Evolutionary conservation across 768 basidiomycete species (phyloP).

Genomic region (Hygrophorus russula): DNA sequence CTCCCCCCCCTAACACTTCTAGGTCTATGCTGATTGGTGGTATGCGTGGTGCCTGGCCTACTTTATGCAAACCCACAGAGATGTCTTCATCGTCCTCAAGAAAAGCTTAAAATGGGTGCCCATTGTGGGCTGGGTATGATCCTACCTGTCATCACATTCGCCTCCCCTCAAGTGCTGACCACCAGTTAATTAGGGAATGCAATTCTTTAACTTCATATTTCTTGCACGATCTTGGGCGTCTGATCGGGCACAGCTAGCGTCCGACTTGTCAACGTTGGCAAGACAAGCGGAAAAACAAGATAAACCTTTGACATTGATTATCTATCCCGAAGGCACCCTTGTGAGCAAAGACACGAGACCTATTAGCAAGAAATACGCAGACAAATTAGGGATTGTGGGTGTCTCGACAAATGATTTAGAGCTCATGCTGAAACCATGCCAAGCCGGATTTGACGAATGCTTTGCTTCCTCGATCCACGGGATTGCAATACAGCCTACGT

Average conservation of each 20-base stretch:
- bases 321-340: conserved; percentile 96
- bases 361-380: conserved; percentile 76
- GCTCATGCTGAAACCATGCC: conserved; percentile 1
- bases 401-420: background rate
- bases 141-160: background rate
- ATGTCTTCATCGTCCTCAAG: conserved; percentile 88
- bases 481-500: conserved; percentile 75
- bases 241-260: conserved; percentile 58
- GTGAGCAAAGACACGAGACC: conserved; percentile 81
- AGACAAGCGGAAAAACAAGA: conserved; percentile 55
- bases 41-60: conserved; percentile 82
- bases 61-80: conserved; percentile 47
- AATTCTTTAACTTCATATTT: conserved; percentile 91
- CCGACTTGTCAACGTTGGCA: conserved; percentile 58
- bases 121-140: conserved; percentile 74
- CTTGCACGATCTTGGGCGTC: conserved; percentile 85
- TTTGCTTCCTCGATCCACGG: conserved; percentile 90
- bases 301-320: conserved; percentile 67
- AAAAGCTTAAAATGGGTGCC: conserved; percentile 79
- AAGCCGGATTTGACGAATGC: conserved; percentile 72
- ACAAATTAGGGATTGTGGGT: conserved; percentile 82
- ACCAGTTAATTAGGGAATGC: conserved; percentile 60
- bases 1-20: background rate
- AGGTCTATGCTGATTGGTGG: conserved; percentile 81
- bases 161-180: conserved; percentile 3